A percentile compares a stretch with the other conserved stretches of the same genome.
phyloP scores from a whole-genome alignment of 2,329 filamentous ascomycete genomes.

The Trichoderma oligosporum region DNA sequence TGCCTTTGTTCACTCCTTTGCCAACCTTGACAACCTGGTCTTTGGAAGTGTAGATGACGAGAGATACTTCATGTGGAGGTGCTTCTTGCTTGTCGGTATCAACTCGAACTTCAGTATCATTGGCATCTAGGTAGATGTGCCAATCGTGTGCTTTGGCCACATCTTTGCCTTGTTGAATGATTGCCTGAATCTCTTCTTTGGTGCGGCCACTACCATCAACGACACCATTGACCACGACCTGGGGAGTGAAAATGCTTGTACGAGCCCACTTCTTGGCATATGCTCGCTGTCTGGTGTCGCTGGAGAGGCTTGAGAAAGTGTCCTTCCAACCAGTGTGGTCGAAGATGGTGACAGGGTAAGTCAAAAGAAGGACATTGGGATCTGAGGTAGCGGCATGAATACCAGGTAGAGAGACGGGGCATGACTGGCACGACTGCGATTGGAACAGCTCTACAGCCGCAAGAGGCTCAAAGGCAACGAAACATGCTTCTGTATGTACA shows the following conservation, averaged over 20 bases:
- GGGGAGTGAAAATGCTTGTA: conserved; percentile 2
- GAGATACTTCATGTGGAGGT: background rate
- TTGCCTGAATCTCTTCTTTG: conserved; percentile 4
- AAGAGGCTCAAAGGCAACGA: conserved; percentile 11
- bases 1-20: conserved; percentile 12
- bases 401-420: conserved; percentile 1
- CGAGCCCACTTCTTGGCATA: conserved; percentile 11
- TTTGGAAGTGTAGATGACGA: background rate
- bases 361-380: conserved; percentile 12
- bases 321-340: conserved; percentile 16
- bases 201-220: conserved; percentile 2
- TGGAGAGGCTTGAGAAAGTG: conserved; percentile 10
- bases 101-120: conserved; percentile 9
- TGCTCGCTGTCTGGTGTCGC: conserved; percentile 4
- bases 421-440: conserved; percentile 11
- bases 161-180: conserved; percentile 11
- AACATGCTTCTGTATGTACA: conserved; percentile 11
- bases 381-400: conserved; percentile 16
- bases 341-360: conserved; percentile 11
- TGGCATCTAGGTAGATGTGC: conserved; percentile 8
- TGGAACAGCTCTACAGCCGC: conserved; percentile 13
- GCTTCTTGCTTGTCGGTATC: conserved; percentile 10
- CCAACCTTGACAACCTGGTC: conserved; percentile 8
- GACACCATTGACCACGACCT: conserved; percentile 3
- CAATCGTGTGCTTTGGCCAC: conserved; percentile 2